Evolutionary conservation across 1,284 basidiomycete species (phyloP), one percentile per base, ranked within the genome.

Genomic region (Naganishia cerealis): DNA sequence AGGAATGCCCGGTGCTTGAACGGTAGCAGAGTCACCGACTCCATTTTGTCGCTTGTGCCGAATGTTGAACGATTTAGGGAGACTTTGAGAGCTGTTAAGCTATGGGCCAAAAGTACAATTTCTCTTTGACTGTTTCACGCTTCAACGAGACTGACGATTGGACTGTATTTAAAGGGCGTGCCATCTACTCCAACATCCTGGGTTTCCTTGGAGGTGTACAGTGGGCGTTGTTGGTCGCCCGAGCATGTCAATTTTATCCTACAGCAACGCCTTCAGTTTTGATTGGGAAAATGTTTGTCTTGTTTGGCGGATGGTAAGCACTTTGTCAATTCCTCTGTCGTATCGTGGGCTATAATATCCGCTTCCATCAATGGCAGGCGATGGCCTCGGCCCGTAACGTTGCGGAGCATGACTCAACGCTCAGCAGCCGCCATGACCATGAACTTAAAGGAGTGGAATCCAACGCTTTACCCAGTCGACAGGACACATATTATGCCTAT

Each of bases 401-500:
- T 99, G 71, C 96, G 95, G 80, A 91, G 91, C 79, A 98, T 99
- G 68, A 94, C 97, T 78, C 91, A 95, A 40, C 66, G 66, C 18
- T 68, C 70, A 38, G 57, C 67, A 43, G 57, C 68, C 29, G 63
- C 70, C n/a, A 63, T 52, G 40, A 66, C 70, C 13, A 39, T 71
- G 33, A 71, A 79, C 68, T 76, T 97, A 74, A 90, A 91, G 74
- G 94, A 99, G 5, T 99, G 96, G 96, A 99, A 99, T 80, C 96
- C 96, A 0, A 93, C 90, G 90, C 82, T 98, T 63, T 98, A 98
- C 80, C 92, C 94, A 1, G 86, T 88, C 71, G 96, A 99, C 81
- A 86, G 92, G 70, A 86, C 90, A 42, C 96, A 99, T 82, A 87
- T 93, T 70, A 99, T 99, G 96, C 96, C 96, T n/a, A 98, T 99